phyloP scores from a whole-genome alignment of 1,284 basidiomycete genomes.

The Somion occarium region DNA sequence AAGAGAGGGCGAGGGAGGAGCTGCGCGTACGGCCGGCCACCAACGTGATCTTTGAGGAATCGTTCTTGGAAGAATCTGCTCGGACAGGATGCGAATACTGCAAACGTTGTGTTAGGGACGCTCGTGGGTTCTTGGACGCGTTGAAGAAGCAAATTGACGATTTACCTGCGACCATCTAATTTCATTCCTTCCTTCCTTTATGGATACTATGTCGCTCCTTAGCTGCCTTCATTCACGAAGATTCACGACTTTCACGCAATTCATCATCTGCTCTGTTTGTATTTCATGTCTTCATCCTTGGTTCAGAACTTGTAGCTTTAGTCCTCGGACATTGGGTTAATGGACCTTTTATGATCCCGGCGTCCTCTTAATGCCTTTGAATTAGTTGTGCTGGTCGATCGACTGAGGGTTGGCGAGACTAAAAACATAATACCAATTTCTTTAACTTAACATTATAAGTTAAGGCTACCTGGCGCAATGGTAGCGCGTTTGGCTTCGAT shows the following conservation, averaged over 20 bases:
- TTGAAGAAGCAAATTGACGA: conserved; percentile 56
- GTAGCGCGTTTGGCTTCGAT: conserved; percentile 85
- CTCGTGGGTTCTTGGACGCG: conserved; percentile 47
- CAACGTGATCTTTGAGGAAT: conserved; percentile 53
- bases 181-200: neutral
- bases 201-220: neutral
- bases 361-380: too few species aligned
- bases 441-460: too few species aligned
- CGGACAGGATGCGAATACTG: conserved; percentile 53
- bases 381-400: too few species aligned
- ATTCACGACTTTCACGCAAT: too few species aligned
- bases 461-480: conserved; percentile 70
- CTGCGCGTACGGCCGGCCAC: conserved; percentile 51
- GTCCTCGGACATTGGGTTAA: too few species aligned
- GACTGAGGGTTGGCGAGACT: too few species aligned
- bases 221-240: neutral
- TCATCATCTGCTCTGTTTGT: too few species aligned
- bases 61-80: conserved; percentile 52
- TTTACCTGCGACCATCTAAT: conserved; percentile 50
- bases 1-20: conserved; percentile 50
- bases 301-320: too few species aligned
- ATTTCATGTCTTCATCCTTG: too few species aligned
- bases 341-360: too few species aligned
- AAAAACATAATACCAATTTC: too few species aligned
- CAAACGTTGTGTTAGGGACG: conserved; percentile 55